phyloP scores from a whole-genome alignment of 192 early-diverging fungal species.

The Cetraspora pellucida region DNA sequence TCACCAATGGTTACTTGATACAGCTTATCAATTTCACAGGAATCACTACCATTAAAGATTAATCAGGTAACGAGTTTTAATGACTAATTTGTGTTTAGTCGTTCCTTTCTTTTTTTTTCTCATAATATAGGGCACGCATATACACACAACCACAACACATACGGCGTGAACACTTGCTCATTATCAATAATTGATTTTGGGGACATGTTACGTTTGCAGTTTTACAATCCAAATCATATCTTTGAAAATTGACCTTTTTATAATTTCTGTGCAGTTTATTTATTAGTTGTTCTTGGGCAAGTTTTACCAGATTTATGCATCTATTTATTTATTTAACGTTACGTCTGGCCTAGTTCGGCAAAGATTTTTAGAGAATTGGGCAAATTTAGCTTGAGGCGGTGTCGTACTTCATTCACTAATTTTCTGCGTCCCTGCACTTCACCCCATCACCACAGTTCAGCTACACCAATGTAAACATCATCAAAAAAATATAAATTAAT shows the following conservation, averaged over 20 bases:
- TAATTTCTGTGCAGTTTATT: not conserved
- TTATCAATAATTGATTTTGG: not conserved
- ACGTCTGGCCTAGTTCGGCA: not conserved
- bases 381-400: conserved; percentile 5
- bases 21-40: not conserved
- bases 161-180: not conserved
- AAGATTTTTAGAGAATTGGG: not conserved
- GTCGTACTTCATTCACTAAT: not conserved
- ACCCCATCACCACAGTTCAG: not conserved
- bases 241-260: not conserved
- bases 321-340: conserved; percentile 23
- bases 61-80: not conserved
- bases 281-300: conserved; percentile 9
- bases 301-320: not conserved
- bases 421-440: not conserved
- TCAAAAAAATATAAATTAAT: conserved; percentile 20
- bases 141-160: not conserved
- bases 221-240: not conserved
- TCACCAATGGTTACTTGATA: too few species aligned
- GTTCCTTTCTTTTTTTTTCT: not conserved
- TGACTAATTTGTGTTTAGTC: not conserved
- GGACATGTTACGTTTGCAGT: not conserved
- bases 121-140: not conserved
- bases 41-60: conserved; percentile 18
- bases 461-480: not conserved